phyloP scores from a whole-genome alignment of 805 yeast species.

The Ogataea naganishii region DNA sequence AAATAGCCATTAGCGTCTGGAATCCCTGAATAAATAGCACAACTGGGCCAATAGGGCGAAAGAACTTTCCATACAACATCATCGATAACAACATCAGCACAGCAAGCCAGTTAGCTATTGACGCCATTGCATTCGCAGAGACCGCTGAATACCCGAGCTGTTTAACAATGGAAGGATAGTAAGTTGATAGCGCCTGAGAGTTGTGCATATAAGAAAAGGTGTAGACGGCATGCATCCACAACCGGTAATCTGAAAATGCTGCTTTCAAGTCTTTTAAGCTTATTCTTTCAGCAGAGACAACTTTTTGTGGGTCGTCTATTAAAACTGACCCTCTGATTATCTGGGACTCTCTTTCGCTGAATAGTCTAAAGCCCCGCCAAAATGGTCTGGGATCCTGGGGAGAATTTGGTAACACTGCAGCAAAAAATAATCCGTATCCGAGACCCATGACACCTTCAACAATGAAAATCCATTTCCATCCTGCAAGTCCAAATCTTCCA shows the following conservation, averaged over 20 bases:
- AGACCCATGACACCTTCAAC: slow-evolving; percentile 39
- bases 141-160: slow-evolving; percentile 46
- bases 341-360: slow-evolving; percentile 35
- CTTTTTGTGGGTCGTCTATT: slow-evolving; percentile 47
- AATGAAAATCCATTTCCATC: slow-evolving; percentile 46
- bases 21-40: too few species aligned
- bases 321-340: slow-evolving; percentile 41
- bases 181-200: too few species aligned
- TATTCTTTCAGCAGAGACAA: slow-evolving; percentile 2
- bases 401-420: slow-evolving; percentile 9
- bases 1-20: too few species aligned
- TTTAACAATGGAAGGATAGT: slow-evolving; percentile 53
- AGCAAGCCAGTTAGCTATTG: too few species aligned
- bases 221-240: too few species aligned
- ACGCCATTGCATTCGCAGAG: too few species aligned
- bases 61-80: too few species aligned
- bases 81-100: too few species aligned
- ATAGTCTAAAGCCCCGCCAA: slow-evolving; percentile 18
- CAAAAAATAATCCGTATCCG: slow-evolving; percentile 18
- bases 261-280: background rate
- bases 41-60: too few species aligned
- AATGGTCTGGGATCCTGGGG: slow-evolving; percentile 5
- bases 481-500: slow-evolving; percentile 37
- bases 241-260: background rate
- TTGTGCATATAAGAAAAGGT: too few species aligned